Percentiles rank a stretch among this genome's conserved stretches.
phyloP scores from a whole-genome alignment of 2,329 filamentous ascomycete species.

The Phyllosticta citribraziliensis region DNA sequence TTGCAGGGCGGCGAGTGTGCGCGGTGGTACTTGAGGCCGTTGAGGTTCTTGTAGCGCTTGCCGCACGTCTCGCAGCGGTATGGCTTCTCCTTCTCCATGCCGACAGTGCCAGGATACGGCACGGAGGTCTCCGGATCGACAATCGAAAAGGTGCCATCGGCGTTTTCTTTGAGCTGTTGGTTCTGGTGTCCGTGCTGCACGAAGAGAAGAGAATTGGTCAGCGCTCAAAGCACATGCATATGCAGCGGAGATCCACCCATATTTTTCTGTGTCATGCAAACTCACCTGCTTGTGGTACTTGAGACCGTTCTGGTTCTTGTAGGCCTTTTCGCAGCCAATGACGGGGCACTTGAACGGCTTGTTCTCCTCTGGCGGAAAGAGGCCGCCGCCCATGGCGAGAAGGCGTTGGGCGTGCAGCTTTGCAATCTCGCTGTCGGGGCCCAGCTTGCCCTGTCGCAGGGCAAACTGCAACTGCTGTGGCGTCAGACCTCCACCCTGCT shows the following conservation, averaged over 20 bases:
- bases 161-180: conserved; percentile 92
- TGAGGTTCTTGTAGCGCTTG: conserved; percentile 98
- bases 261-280: conserved; percentile 9
- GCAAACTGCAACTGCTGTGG: conserved; percentile 64
- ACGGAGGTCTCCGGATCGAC: conserved; percentile 92
- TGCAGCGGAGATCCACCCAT: conserved; percentile 2
- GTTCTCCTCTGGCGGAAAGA: conserved; percentile 62
- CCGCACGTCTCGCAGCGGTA: conserved; percentile 95
- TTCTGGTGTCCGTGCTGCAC: conserved; percentile 80
- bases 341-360: conserved; percentile 98
- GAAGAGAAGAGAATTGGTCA: background rate
- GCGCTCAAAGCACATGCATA: conserved; percentile 15
- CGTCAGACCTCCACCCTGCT: conserved; percentile 61
- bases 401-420: conserved; percentile 53
- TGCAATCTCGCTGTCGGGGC: conserved; percentile 65
- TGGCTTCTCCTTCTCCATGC: conserved; percentile 99
- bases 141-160: conserved; percentile 94
- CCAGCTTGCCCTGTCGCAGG: conserved; percentile 65
- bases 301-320: conserved; percentile 98
- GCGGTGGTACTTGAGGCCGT: conserved; percentile 85
- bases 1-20: conserved; percentile 77
- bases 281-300: conserved; percentile 73
- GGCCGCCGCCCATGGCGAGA: conserved; percentile 38
- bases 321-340: conserved; percentile 97
- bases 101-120: conserved; percentile 88